Conservation (phyloP, 257 asterid genomes). For the Solanum bulbocastanum region DNA sequence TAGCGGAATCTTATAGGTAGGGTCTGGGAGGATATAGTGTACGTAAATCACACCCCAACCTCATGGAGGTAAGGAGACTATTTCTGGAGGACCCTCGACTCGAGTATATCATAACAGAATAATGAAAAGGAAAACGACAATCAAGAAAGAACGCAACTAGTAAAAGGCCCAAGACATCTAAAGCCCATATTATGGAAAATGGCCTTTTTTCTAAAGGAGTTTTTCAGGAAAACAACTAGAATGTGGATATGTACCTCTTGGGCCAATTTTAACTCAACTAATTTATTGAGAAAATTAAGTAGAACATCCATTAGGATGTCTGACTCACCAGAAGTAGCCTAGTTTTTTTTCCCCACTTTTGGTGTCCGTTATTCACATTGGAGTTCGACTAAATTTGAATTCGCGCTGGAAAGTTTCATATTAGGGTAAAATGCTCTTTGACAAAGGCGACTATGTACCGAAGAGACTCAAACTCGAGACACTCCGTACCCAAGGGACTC, state of each 20-base stretch:
- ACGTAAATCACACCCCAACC: background rate
- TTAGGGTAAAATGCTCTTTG: too few relatives aligned
- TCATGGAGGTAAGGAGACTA: background rate
- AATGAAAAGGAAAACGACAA: background rate
- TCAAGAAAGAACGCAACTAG: background rate
- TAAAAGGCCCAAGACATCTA: background rate
- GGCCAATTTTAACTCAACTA: background rate
- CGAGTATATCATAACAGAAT: too few relatives aligned
- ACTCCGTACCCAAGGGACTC: too few relatives aligned
- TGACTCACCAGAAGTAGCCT: too few relatives aligned
- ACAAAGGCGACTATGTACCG: too few relatives aligned
- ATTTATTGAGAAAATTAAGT: background rate
- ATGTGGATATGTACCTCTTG: background rate
- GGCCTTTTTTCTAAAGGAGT: background rate
- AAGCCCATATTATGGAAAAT: background rate
- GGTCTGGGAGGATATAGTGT: background rate
- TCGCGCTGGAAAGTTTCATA: too few relatives aligned
- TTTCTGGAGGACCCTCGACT: background rate
- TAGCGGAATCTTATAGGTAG: background rate
- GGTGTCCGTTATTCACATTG: too few relatives aligned
- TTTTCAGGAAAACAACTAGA: background rate
- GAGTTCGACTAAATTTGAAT: too few relatives aligned
- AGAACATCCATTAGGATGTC: background rate
- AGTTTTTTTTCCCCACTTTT: rapidly evolving
- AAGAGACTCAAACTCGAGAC: too few relatives aligned